Evolutionary conservation across 2,329 filamentous ascomycete genomes (phyloP).

Genomic region (Aspergillus carbonarius): DNA sequence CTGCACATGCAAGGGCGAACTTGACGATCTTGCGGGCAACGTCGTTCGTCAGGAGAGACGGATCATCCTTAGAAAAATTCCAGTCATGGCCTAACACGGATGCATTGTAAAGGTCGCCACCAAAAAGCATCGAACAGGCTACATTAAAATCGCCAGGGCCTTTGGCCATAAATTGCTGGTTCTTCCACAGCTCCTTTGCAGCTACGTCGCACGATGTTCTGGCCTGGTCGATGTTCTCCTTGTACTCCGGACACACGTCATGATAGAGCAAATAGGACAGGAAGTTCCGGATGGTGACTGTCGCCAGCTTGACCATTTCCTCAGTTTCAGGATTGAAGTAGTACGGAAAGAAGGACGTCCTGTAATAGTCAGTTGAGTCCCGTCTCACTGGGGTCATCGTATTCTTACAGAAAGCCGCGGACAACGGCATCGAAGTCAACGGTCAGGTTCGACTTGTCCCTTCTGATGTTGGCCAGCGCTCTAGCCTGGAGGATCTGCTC

Average conservation of each 20-base stretch:
- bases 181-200: constrained; percentile 63
- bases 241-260: constrained; percentile 80
- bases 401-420: constrained; percentile 71
- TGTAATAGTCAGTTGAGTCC: constrained; percentile 24
- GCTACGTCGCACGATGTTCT: constrained; percentile 66
- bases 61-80: constrained; percentile 32
- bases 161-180: constrained; percentile 50
- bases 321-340: constrained; percentile 57
- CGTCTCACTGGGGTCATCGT: background rate
- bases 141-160: constrained; percentile 79
- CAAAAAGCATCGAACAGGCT: constrained; percentile 69
- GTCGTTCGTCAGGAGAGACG: constrained; percentile 44
- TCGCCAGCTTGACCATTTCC: constrained; percentile 57
- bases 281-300: constrained; percentile 76
- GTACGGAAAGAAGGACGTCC: constrained; percentile 57
- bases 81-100: constrained; percentile 46
- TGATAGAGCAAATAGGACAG: constrained; percentile 84
- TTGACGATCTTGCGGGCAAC: constrained; percentile 52
- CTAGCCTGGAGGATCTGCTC: constrained; percentile 64
- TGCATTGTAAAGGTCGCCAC: constrained; percentile 49
- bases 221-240: constrained; percentile 64
- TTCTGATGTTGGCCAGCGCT: constrained; percentile 46
- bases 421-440: constrained; percentile 79
- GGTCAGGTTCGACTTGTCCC: constrained; percentile 65
- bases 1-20: constrained; percentile 51